A percentile compares a stretch with the other conserved stretches of the same genome.
Conservation (phyloP, 1,284 basidiomycete genomes). For the Cutaneotrichosporon sp. region DNA sequence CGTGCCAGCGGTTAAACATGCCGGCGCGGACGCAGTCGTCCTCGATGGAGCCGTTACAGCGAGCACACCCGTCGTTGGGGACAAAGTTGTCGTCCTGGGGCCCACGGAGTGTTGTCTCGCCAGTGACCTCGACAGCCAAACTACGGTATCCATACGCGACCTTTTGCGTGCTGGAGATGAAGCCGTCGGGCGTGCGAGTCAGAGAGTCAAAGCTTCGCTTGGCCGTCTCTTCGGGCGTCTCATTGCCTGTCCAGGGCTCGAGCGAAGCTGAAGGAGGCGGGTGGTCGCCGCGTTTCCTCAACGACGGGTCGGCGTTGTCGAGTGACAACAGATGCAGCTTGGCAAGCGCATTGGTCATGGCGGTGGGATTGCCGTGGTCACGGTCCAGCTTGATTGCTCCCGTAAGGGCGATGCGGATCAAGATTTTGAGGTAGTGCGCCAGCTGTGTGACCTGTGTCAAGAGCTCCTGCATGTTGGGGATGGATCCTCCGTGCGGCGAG, state of each 20-base stretch:
- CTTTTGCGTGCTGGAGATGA: constrained; percentile 66
- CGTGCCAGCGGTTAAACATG: constrained; percentile 94
- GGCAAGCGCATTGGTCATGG: constrained; percentile 84
- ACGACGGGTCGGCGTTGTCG: constrained; percentile 73
- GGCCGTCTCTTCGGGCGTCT: constrained; percentile 35
- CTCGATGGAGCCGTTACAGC: constrained; percentile 85
- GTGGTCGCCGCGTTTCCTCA: constrained; percentile 52
- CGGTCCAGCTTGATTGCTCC: constrained; percentile 92
- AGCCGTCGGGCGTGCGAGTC: constrained; percentile 40
- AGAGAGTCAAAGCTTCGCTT: constrained; percentile 39
- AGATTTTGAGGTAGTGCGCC: constrained; percentile 98
- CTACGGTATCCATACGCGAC: constrained; percentile 75
- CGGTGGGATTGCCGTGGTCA: constrained; percentile 73
- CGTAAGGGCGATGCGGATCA: constrained; percentile 95
- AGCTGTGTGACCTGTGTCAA: constrained; percentile 96
- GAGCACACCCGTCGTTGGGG: constrained; percentile 76
- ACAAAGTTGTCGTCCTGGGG: constrained; percentile 41
- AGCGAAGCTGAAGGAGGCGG: constrained; percentile 15
- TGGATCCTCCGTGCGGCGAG: constrained; percentile 26
- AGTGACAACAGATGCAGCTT: constrained; percentile 85
- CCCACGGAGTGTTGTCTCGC: constrained; percentile 69
- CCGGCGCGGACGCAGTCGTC: constrained; percentile 93
- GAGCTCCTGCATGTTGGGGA: constrained; percentile 85
- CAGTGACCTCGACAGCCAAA: constrained; percentile 72
- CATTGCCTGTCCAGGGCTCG: constrained; percentile 17